Evolutionary conservation across 1,284 basidiomycete genomes (phyloP).

Genomic region (Ustilago sp.): DNA sequence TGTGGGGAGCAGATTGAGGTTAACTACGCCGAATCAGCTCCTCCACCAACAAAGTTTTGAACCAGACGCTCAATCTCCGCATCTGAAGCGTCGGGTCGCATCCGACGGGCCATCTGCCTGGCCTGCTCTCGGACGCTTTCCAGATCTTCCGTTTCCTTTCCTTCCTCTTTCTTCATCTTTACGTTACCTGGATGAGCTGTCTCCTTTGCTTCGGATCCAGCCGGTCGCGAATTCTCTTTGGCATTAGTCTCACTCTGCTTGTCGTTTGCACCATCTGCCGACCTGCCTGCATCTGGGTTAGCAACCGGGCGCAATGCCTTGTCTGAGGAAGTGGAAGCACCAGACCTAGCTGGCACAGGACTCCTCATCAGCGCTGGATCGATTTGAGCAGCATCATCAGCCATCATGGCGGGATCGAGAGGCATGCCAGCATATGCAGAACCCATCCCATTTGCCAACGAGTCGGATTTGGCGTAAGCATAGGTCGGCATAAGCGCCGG

Average conservation of each 20-base stretch:
- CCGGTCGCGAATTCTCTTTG: neutral
- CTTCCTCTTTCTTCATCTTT: conserved; percentile 29
- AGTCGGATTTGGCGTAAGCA: conserved; percentile 18
- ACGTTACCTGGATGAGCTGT: neutral
- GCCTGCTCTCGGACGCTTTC: conserved; percentile 39
- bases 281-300: neutral
- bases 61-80: conserved; percentile 54
- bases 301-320: neutral
- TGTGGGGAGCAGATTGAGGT: neutral
- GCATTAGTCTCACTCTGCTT: neutral
- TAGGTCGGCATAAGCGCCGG: conserved; percentile 30
- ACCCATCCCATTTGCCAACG: neutral
- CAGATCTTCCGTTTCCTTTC: conserved; percentile 17
- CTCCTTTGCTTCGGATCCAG: neutral
- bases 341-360: conserved; percentile 4
- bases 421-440: conserved; percentile 14
- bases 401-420: conserved; percentile 47
- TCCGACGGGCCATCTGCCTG: conserved; percentile 44
- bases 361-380: conserved; percentile 17
- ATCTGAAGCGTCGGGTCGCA: conserved; percentile 54
- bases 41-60: conserved; percentile 40
- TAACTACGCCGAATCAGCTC: conserved; percentile 6
- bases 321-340: neutral
- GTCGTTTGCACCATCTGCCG: neutral
- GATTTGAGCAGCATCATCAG: conserved; percentile 32